phyloP scores from a whole-genome alignment of 495 filamentous ascomycete species.

The Penicillium lividum region DNA sequence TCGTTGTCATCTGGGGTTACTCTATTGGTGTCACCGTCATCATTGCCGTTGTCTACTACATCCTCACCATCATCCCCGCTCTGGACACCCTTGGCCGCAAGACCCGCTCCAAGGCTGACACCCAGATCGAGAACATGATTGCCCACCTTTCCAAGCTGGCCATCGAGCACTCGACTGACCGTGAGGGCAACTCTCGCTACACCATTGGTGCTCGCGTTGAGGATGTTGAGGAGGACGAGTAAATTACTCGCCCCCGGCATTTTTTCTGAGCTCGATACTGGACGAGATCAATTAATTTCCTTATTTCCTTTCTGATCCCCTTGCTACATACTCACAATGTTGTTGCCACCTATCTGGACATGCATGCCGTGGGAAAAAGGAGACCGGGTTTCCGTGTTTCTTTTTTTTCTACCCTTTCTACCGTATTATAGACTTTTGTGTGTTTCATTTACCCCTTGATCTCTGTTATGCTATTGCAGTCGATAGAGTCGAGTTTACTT shows the following conservation, averaged over 20 bases:
- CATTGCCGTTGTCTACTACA: conserved; percentile 76
- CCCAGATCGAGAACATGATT: conserved; percentile 80
- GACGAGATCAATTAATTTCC: conserved; percentile 33
- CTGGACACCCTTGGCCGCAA: conserved; percentile 79
- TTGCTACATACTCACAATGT: conserved; percentile 28
- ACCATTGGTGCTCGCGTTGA: conserved; percentile 60
- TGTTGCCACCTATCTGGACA: conserved; percentile 31
- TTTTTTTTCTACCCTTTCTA: conserved; percentile 29
- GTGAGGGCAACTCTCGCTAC: conserved; percentile 59
- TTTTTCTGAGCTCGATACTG: conserved; percentile 34
- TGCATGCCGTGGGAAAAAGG: conserved; percentile 32
- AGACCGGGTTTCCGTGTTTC: conserved; percentile 19
- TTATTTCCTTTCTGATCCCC: conserved; percentile 27
- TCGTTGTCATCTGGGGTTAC: conserved; percentile 76
- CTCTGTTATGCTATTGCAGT: conserved; percentile 27
- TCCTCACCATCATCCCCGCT: conserved; percentile 65
- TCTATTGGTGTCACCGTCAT: conserved; percentile 76
- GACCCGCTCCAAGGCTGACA: conserved; percentile 71
- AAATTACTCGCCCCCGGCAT: conserved; percentile 26
- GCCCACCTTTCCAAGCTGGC: conserved; percentile 73
- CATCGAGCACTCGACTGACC: conserved; percentile 65
- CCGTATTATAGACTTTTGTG: conserved; percentile 51
- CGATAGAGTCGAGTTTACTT: conserved; percentile 45
- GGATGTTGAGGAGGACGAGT: conserved; percentile 72
- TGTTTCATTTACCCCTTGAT: conserved; percentile 39